These are phyloP conservation scores for Exophiala xenobiotica DNA, from an alignment of 2,329 filamentous ascomycete species.

Conservation along the genomic window DNA sequence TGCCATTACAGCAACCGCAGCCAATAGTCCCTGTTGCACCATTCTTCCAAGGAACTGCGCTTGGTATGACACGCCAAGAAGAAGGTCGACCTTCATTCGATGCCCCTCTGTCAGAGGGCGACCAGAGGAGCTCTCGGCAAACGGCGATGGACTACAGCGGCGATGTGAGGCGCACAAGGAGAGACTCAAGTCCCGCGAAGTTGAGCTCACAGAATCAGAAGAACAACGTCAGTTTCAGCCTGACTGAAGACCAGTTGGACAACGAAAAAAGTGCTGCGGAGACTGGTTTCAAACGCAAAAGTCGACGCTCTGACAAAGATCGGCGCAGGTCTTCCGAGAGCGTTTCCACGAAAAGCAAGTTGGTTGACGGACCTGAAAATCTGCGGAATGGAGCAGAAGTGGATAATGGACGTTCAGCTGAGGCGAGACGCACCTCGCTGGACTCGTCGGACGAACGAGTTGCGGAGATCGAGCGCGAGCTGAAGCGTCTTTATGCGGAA, in stretches of 20 bases:
- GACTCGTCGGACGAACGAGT: constrained; percentile 18
- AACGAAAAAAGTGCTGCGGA: constrained; percentile 42
- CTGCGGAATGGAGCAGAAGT: not conserved
- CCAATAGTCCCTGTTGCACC: constrained; percentile 70
- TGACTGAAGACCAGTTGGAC: constrained; percentile 57
- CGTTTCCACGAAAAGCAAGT: not conserved
- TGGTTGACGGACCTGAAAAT: not conserved
- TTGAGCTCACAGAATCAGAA: constrained; percentile 38
- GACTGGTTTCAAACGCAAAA: constrained; percentile 32
- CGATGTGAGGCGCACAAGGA: constrained; percentile 7
- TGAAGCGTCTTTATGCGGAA: constrained; percentile 28
- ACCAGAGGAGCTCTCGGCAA: not conserved
- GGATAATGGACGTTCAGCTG: constrained; percentile 2
- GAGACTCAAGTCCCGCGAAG: constrained; percentile 25
- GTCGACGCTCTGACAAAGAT: constrained; percentile 26
- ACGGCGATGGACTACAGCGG: not conserved
- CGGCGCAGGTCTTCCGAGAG: constrained; percentile 16
- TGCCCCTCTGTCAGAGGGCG: not conserved
- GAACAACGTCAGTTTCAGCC: constrained; percentile 58
- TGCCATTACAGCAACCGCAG: constrained; percentile 81
- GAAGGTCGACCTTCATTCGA: not conserved
- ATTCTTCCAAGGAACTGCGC: constrained; percentile 11
- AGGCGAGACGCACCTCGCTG: constrained; percentile 4
- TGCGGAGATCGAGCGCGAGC: constrained; percentile 30
- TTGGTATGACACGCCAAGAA: not conserved